Base-by-base conservation (phyloP, 768 basidiomycete genomes). In the Russula brevipes region DNA sequence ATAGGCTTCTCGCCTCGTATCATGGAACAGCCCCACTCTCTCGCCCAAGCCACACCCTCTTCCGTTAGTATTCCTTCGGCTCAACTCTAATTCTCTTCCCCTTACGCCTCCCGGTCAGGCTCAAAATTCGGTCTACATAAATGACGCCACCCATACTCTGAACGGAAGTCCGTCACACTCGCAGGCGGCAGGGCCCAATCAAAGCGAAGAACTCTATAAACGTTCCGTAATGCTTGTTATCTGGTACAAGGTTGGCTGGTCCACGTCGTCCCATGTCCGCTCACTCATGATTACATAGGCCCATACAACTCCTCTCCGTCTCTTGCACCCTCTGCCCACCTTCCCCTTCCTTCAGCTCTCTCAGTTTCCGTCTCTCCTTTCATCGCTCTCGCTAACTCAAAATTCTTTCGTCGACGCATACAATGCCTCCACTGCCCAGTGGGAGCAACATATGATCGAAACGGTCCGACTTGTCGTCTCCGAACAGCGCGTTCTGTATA, bases 281-380 rank as follows among this genome's bases (percentile, higher is more conserved):
- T 39, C 36, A 60, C 49, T 33, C 24, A 41, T 19, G 54, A 63
- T 59, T 55, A 50, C 38, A n/a, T 19, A 69, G 69, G 59, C 67
- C 2, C 65, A 68, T 57, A 71, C 63, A 4, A 66, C 58, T 53
- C 67, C 69, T 46, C 56, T 70, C 49, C 67, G 70, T 24, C 56
- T 68, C 46, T 59, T 68, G 53, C 51, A 70, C 35, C 57, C 71
- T 56, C 49, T 87, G 51, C 76, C 82, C 0, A 85, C 85, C 0
- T 89, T 88, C 65, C 87, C 87, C 0, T 79, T 82, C 45, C 85
- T 88, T 71, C 82, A 82, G 53, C 76, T 89, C 8, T 78, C 81
- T 5, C 76, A 79, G 31, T 78, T 86, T 65, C 72, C 77, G 8
- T 73, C 80, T 8, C 75, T 89, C 60, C 77, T 84, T 4, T 71